These are phyloP conservation scores for Boletus reticuloceps DNA, from an alignment of 768 basidiomycete species.

Conservation along the genomic window DNA sequence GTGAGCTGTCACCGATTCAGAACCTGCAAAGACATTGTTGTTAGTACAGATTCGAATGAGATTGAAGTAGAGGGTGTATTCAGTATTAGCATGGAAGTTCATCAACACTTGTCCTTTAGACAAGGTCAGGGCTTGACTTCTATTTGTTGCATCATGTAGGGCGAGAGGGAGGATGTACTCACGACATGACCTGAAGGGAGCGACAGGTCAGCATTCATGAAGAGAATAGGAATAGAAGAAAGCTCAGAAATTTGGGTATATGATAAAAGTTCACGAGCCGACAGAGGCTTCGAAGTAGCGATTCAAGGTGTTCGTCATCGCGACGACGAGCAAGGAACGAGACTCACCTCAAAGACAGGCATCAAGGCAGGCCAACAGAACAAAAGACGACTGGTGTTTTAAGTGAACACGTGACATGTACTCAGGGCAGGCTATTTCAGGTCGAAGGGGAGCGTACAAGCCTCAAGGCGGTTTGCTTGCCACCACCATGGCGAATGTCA, in stretches of 20 bases:
- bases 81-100: constrained; percentile 94
- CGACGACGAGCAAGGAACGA: constrained; percentile 12
- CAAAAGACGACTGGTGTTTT: constrained; percentile 8
- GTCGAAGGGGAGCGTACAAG: not conserved
- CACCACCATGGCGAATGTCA: constrained; percentile 66
- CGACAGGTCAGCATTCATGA: constrained; percentile 12
- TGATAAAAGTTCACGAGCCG: constrained; percentile 64
- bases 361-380: too few relatives aligned
- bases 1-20: too few relatives aligned
- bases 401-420: constrained; percentile 29
- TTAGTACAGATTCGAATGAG: constrained; percentile 18
- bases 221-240: constrained; percentile 5
- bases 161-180: constrained; percentile 27
- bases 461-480: constrained; percentile 15
- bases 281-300: constrained; percentile 76
- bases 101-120: constrained; percentile 72
- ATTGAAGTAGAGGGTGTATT: constrained; percentile 15
- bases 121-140: constrained; percentile 90
- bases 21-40: constrained; percentile 9
- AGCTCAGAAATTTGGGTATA: constrained; percentile 95
- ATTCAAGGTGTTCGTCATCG: constrained; percentile 74
- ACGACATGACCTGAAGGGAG: constrained; percentile 22
- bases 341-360: constrained; percentile 30
- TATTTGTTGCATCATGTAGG: constrained; percentile 65
- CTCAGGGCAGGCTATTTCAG: constrained; percentile 35